These are phyloP conservation scores for Suhomyces atakaporum DNA, from an alignment of 1,139 yeast species.

Conservation along the genomic window DNA sequence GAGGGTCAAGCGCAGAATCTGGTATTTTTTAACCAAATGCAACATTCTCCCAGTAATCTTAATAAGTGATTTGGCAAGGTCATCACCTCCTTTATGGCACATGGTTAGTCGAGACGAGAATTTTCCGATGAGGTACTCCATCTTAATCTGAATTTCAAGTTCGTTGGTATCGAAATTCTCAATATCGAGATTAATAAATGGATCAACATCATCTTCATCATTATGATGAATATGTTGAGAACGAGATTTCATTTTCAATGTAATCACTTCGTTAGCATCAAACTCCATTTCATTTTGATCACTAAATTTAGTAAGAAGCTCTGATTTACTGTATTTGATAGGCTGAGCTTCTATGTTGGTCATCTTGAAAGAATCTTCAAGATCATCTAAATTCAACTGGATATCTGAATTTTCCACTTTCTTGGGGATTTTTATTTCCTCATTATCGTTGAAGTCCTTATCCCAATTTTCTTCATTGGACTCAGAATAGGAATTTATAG, in stretches of 20 bases:
- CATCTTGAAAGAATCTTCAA: conserved; percentile 10
- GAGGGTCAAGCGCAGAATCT: conserved; percentile 43
- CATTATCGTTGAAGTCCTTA: conserved; percentile 29
- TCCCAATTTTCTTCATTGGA: conserved; percentile 41
- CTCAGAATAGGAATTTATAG: conserved; percentile 32
- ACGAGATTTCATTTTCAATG: conserved; percentile 7
- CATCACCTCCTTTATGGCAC: conserved; percentile 35
- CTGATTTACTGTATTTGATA: conserved; percentile 24
- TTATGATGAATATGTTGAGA: conserved; percentile 4
- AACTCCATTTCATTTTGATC: conserved; percentile 29
- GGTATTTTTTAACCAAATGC: conserved; percentile 45
- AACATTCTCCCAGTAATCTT: conserved; percentile 45
- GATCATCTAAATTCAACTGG: conserved; percentile 5
- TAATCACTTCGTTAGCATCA: conserved; percentile 15
- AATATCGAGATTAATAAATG: conserved; percentile 42
- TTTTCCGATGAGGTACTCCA: conserved; percentile 42
- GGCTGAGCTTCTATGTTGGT: conserved; percentile 4
- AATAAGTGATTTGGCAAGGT: conserved; percentile 30
- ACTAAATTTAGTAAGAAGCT: conserved; percentile 32
- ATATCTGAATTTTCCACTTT: conserved; percentile 1
- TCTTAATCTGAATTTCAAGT: conserved; percentile 44
- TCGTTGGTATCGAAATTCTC: conserved; percentile 48
- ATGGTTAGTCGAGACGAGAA: conserved; percentile 36
- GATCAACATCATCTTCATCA: conserved; percentile 35
- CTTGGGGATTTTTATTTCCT: conserved; percentile 14